Evolutionary conservation across 2,329 filamentous ascomycete genomes (phyloP).

Genomic region (Tolypocladium paradoxum): DNA sequence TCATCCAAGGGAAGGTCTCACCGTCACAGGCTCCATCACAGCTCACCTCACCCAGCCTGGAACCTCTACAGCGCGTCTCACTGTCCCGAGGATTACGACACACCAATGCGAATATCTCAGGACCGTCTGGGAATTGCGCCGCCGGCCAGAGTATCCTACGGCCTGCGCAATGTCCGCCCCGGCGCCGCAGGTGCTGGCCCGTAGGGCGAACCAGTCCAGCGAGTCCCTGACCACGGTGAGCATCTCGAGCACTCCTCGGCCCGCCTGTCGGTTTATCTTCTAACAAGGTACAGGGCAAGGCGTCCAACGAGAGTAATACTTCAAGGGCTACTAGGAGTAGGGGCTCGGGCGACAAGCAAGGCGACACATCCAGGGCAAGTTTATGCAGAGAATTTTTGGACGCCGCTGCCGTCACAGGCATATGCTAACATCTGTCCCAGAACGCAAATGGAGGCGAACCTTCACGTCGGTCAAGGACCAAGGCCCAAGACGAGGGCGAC

Average conservation of each 20-base stretch:
- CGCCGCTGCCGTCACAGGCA: background rate
- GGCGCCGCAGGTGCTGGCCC: conserved; percentile 23
- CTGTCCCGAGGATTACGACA: background rate
- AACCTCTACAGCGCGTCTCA: background rate
- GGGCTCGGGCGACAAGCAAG: conserved; percentile 16
- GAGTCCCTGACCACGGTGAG: conserved; percentile 18
- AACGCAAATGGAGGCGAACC: conserved; percentile 15
- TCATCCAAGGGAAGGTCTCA: background rate
- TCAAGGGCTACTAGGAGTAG: conserved; percentile 4
- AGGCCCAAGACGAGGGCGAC: conserved; percentile 42
- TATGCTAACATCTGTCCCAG: background rate
- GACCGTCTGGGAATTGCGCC: conserved; percentile 4
- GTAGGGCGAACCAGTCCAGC: conserved; percentile 21
- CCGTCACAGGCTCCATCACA: background rate
- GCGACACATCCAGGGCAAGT: conserved; percentile 17
- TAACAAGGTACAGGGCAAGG: conserved; percentile 7
- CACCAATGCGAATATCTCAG: conserved; percentile 5
- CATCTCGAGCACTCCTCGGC: background rate
- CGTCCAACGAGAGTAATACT: background rate
- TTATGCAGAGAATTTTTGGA: background rate
- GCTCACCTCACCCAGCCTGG: background rate
- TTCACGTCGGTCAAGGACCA: conserved; percentile 19
- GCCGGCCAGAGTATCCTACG: conserved; percentile 9
- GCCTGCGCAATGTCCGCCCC: conserved; percentile 26
- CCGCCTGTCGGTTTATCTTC: background rate